Base-by-base conservation (phyloP, 2,329 filamentous ascomycete species). In the Aspergillus caelatus region DNA sequence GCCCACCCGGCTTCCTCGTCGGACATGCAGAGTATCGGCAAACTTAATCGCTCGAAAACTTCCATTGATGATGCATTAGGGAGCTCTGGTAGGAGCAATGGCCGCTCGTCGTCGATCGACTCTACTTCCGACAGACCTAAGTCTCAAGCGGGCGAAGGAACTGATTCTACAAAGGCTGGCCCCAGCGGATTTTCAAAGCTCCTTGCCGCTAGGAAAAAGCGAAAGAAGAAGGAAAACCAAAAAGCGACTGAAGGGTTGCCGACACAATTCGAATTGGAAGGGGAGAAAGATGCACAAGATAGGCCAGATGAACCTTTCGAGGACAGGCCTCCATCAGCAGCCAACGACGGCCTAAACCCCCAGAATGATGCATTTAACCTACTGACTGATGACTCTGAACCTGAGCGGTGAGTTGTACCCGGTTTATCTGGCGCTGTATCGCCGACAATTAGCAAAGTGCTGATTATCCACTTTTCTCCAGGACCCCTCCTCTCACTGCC, bases 121-220 rank as follows among this genome's bases (percentile, higher is more conserved):
- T 80, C 79, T 8, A 73, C 68, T 8, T 64, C 72, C 43, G 78
- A 81, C 58, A 71, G 75, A 66, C 75, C 73, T 3, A 79, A 77
- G 64, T 75, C 75, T 32, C 74, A 78, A 54, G 77, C 77, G 59
- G 77, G 78, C 52, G 79, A 76, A 30, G 65, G 43, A 11, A 63
- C 75, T 56, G 77, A 77, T 66, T 74, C 76, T 66, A 72, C 71
- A 58, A 79, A 78, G 70, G 74, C 77, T 65, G 73, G 74, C 50
- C 66, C 74, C 54, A 81, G 78, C 67, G 82, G 83, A 59, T 80
- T 88, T 65, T 83, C 85, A 12, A 85, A 83, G 67, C 74, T 88
- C 61, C 80, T 86, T 59, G 74, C 78, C 30, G 75, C 77, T 34
- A 75, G 78, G 57, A 74, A 76, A 39, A 78, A 77, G 71, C 81